Evolutionary conservation across 495 filamentous ascomycete species (phyloP).

Genomic region (Annulohypoxylon maeteangense): DNA sequence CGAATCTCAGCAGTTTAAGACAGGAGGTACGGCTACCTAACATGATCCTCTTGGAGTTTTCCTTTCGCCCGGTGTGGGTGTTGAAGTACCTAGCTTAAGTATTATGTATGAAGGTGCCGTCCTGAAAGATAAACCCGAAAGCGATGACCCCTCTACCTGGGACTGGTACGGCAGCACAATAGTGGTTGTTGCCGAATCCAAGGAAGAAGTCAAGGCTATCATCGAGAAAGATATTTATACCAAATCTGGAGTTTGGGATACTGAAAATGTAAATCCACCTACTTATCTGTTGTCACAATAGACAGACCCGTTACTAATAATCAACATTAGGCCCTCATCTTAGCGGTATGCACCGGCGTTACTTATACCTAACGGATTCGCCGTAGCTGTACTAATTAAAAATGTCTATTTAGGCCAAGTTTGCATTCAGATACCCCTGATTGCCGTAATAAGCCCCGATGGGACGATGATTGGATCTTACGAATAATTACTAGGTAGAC

Average conservation of each 20-base stretch:
- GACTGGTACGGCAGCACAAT: constrained; percentile 78
- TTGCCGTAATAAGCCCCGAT: constrained; percentile 25
- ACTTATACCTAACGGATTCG: not conserved
- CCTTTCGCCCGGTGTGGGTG: not conserved
- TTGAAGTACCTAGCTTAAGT: not conserved
- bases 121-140: constrained; percentile 71
- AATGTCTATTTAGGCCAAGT: constrained; percentile 45
- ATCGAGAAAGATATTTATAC: constrained; percentile 80
- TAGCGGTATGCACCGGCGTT: constrained; percentile 45
- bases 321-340: constrained; percentile 51
- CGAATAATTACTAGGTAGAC: not conserved
- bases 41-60: not conserved
- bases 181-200: constrained; percentile 68
- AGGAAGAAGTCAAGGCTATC: constrained; percentile 73
- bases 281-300: not conserved
- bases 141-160: constrained; percentile 65
- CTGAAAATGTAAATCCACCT: constrained; percentile 67
- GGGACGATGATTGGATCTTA: not conserved
- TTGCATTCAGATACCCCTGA: constrained; percentile 54
- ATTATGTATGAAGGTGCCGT: constrained; percentile 66
- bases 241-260: constrained; percentile 81
- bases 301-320: constrained; percentile 27
- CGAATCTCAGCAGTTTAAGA: constrained; percentile 61
- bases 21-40: constrained; percentile 62
- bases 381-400: constrained; percentile 21